phyloP scores from a whole-genome alignment of 805 yeast genomes.

The Candida anglica region DNA sequence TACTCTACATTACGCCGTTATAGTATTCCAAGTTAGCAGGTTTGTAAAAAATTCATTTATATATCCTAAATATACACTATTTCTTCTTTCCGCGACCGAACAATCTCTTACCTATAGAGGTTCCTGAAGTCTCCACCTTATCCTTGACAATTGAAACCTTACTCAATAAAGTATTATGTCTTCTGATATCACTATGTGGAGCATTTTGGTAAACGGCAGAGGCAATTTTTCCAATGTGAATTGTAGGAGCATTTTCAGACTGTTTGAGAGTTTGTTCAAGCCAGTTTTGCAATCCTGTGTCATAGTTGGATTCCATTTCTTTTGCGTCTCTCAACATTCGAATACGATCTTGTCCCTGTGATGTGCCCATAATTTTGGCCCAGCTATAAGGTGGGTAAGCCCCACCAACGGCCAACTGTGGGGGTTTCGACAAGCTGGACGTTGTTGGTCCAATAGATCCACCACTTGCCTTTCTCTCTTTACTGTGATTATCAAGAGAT shows the following conservation, averaged over 20 bases:
- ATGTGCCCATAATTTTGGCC: constrained; percentile 35
- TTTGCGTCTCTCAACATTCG: constrained; percentile 40
- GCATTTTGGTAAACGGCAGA: constrained; percentile 66
- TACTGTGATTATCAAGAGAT: not conserved
- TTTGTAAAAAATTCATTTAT: no score
- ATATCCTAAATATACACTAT: no score
- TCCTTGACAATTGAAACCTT: constrained; percentile 47
- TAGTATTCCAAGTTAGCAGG: no score
- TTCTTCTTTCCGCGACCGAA: constrained; percentile 55
- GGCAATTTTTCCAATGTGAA: constrained; percentile 52
- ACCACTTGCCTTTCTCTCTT: not conserved
- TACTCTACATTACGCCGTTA: no score
- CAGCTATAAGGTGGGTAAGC: constrained; percentile 36
- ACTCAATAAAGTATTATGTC: constrained; percentile 46
- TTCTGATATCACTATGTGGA: constrained; percentile 48
- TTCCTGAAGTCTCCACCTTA: constrained; percentile 42
- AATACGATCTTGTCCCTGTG: constrained; percentile 41
- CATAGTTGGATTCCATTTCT: constrained; percentile 38
- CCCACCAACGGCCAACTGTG: not conserved
- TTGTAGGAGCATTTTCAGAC: constrained; percentile 28
- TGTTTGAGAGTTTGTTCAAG: constrained; percentile 42
- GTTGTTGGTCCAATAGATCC: no score
- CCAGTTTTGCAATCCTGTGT: constrained; percentile 61
- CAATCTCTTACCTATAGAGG: constrained; percentile 50
- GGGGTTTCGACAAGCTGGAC: no score